A percentile compares a stretch with the other conserved stretches of the same genome.
Evolutionary conservation across 2,329 filamentous ascomycete genomes (phyloP).

Genomic region (Xylaria sp.): DNA sequence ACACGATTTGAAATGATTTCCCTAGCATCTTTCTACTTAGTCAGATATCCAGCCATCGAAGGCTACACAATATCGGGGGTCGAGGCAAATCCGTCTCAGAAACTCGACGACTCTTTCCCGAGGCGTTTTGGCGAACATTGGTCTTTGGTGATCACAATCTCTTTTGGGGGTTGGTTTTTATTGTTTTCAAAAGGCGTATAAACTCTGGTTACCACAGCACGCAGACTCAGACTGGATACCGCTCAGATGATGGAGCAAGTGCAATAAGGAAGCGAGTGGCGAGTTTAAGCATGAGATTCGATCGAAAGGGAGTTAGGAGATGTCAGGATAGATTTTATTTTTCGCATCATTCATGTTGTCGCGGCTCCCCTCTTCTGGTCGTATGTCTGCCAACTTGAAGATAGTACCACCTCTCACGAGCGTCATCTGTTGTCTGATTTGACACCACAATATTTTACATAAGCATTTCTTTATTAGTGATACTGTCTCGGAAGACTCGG

Average conservation of each 20-base stretch:
- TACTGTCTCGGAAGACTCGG: neutral
- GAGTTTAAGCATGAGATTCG: neutral
- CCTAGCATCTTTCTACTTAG: constrained; percentile 31
- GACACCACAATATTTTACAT: neutral
- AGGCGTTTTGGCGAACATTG: constrained; percentile 28
- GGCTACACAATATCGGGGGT: constrained; percentile 13
- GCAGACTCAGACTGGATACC: constrained; percentile 26
- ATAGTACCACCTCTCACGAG: constrained; percentile 7
- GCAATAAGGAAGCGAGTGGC: neutral
- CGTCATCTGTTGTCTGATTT: neutral
- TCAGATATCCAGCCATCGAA: constrained; percentile 37
- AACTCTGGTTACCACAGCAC: constrained; percentile 5
- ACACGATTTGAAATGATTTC: constrained; percentile 40
- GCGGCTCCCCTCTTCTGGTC: neutral
- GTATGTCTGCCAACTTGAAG: constrained; percentile 13
- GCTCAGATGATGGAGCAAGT: neutral
- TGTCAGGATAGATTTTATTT: constrained; percentile 21
- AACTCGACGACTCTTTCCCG: constrained; percentile 15
- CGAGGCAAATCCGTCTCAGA: constrained; percentile 10
- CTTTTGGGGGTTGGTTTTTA: constrained; percentile 5
- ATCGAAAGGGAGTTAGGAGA: neutral
- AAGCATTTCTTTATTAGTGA: neutral
- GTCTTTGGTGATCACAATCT: constrained; percentile 4
- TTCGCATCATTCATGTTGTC: constrained; percentile 9
- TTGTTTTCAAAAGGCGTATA: constrained; percentile 4